Conservation (phyloP, 768 basidiomycete species). For the Crassisporium funariophilum region DNA sequence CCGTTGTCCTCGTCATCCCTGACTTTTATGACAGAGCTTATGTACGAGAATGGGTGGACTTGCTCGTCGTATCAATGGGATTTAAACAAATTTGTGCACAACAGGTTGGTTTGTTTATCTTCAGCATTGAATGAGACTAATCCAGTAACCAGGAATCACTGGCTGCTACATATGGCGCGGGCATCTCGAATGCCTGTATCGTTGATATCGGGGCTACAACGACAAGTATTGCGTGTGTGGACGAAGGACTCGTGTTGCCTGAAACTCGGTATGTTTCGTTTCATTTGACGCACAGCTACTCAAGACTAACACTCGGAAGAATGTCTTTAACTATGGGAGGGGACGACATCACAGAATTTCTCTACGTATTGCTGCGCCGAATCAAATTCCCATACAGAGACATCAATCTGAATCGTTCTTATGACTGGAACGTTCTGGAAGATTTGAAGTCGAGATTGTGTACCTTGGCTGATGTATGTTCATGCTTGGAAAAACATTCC, state of each 20-base stretch:
- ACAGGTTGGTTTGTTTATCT: constrained; percentile 58
- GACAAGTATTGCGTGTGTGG: constrained; percentile 89
- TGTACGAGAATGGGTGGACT: constrained; percentile 72
- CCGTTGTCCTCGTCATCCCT: constrained; percentile 86
- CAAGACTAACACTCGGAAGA: constrained; percentile 35
- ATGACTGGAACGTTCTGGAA: constrained; percentile 92
- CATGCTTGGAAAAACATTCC: constrained; percentile 5
- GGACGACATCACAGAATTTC: constrained; percentile 92
- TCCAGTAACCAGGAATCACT: constrained; percentile 70
- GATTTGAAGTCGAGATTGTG: constrained; percentile 85
- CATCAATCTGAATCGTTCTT: constrained; percentile 69
- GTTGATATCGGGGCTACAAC: constrained; percentile 89
- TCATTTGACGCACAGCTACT: constrained; percentile 4
- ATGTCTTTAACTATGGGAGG: constrained; percentile 88
- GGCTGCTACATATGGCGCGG: constrained; percentile 93
- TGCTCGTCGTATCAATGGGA: constrained; percentile 77
- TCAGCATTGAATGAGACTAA: background rate
- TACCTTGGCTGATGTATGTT: constrained; percentile 81
- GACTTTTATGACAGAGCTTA: constrained; percentile 89
- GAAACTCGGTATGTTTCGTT: constrained; percentile 73
- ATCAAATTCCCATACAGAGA: constrained; percentile 90
- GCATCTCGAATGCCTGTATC: constrained; percentile 92
- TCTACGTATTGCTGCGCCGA: constrained; percentile 74
- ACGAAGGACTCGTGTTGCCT: constrained; percentile 85
- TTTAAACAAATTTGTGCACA: constrained; percentile 94